A percentile compares a stretch with the other conserved stretches of the same genome.
phyloP scores from a whole-genome alignment of 257 asterid genomes.

The Solanum piurae region DNA sequence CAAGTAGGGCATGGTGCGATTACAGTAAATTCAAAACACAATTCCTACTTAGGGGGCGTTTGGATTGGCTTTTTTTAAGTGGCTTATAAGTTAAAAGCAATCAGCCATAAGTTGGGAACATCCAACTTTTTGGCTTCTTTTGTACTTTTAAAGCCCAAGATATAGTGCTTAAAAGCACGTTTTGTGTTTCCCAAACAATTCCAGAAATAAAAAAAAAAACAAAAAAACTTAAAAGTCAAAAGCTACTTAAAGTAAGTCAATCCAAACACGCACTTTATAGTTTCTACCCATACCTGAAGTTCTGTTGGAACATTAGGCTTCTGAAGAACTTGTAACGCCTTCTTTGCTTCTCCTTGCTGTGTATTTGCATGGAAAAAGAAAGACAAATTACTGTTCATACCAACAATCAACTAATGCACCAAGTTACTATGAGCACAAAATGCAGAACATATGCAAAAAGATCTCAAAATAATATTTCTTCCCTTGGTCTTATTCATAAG shows the following conservation, averaged over 20 bases:
- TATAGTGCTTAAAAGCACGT: not conserved
- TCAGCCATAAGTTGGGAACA: not conserved
- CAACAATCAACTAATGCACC: not conserved
- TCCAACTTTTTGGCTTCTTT: not conserved
- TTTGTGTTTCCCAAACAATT: not conserved
- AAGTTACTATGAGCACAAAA: not conserved
- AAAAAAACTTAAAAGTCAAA: too few species aligned
- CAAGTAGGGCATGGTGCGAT: not conserved
- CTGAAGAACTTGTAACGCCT: slow-evolving; percentile 94
- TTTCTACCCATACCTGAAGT: slow-evolving; percentile 57
- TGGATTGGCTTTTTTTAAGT: not conserved
- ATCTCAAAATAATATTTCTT: not conserved
- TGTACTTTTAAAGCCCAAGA: not conserved
- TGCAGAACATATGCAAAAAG: not conserved
- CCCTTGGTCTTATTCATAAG: not conserved
- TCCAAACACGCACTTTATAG: not conserved
- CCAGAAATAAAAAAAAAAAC: too few species aligned
- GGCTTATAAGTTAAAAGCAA: not conserved
- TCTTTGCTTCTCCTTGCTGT: slow-evolving; percentile 96
- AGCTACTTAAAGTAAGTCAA: not conserved
- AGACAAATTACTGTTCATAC: not conserved
- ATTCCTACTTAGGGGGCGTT: not conserved
- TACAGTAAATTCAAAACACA: not conserved
- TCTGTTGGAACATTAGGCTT: slow-evolving; percentile 78
- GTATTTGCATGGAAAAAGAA: not conserved